Evolutionary conservation across 495 filamentous ascomycete species (phyloP).

Genomic region (Cladorrhinum samala): DNA sequence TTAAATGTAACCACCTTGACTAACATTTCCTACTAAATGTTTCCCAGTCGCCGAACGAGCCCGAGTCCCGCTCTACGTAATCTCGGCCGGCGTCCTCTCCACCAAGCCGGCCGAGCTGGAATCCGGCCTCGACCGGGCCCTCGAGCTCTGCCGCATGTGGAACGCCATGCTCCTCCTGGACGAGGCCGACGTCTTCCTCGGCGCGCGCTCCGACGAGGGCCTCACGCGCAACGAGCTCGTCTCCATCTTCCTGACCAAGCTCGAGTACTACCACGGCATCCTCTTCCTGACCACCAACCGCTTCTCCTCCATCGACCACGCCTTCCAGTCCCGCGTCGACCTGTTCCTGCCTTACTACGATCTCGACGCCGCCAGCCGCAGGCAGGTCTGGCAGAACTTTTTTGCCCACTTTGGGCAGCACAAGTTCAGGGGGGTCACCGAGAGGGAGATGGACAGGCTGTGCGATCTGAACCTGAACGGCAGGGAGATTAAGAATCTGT

Average conservation of each 20-base stretch:
- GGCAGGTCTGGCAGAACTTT: conserved; percentile 24
- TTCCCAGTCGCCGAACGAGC: conserved; percentile 34
- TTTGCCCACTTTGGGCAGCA: conserved; percentile 14
- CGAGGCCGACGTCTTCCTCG: conserved; percentile 45
- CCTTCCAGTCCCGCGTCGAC: conserved; percentile 47
- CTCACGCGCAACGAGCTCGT: conserved; percentile 40
- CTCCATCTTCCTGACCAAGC: conserved; percentile 45
- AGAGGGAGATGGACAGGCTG: conserved; percentile 23
- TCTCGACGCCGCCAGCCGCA: conserved; percentile 25
- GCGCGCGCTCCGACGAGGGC: conserved; percentile 33
- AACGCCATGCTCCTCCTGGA: conserved; percentile 42
- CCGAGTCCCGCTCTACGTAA: conserved; percentile 19
- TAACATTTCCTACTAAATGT: too few species aligned
- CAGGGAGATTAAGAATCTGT: conserved; percentile 42
- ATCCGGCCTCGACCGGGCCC: conserved; percentile 30
- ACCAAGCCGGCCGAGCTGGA: conserved; percentile 18
- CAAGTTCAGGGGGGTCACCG: conserved; percentile 15
- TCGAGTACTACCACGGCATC: conserved; percentile 51
- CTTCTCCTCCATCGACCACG: conserved; percentile 37
- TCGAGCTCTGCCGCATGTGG: conserved; percentile 40
- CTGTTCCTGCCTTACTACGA: conserved; percentile 35
- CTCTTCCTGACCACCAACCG: conserved; percentile 48
- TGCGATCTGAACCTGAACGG: conserved; percentile 23
- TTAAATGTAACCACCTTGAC: too few species aligned
- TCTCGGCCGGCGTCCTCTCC: conserved; percentile 22